Evolutionary conservation across 2,329 filamentous ascomycete genomes (phyloP).

Genomic region (Beauveria sp.): DNA sequence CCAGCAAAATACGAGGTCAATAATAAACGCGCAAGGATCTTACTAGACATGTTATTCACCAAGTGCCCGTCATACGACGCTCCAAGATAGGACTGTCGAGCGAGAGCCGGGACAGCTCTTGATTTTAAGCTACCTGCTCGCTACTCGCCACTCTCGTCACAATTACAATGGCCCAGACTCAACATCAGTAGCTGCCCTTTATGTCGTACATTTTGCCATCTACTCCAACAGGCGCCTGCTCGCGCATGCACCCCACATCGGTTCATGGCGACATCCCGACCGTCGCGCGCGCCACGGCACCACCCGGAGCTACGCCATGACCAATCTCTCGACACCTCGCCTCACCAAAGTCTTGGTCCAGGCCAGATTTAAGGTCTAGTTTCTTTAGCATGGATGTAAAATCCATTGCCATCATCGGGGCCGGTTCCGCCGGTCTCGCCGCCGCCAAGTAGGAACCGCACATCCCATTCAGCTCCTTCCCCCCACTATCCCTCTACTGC

Average conservation of each 20-base stretch:
- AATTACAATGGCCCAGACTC: too few relatives aligned
- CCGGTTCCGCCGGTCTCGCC: slow-evolving; percentile 60
- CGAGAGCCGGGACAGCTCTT: neutral
- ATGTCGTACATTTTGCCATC: too few relatives aligned
- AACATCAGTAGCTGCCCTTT: neutral
- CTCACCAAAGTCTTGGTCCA: neutral
- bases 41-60: neutral
- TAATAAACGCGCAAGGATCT: neutral
- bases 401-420: slow-evolving; percentile 62
- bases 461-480: neutral
- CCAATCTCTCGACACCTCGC: neutral
- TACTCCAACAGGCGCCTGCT: neutral
- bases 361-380: neutral
- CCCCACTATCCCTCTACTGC: neutral
- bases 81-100: neutral
- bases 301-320: neutral
- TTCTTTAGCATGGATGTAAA: slow-evolving; percentile 24
- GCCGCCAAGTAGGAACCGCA: slow-evolving; percentile 35
- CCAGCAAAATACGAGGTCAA: neutral
- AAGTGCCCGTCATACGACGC: neutral
- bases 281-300: neutral
- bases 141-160: neutral
- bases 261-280: slow-evolving; percentile 5
- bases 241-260: slow-evolving; percentile 2
- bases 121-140: neutral